Evolutionary conservation across 768 basidiomycete genomes (phyloP).

Genomic region (Calocera cornea): DNA sequence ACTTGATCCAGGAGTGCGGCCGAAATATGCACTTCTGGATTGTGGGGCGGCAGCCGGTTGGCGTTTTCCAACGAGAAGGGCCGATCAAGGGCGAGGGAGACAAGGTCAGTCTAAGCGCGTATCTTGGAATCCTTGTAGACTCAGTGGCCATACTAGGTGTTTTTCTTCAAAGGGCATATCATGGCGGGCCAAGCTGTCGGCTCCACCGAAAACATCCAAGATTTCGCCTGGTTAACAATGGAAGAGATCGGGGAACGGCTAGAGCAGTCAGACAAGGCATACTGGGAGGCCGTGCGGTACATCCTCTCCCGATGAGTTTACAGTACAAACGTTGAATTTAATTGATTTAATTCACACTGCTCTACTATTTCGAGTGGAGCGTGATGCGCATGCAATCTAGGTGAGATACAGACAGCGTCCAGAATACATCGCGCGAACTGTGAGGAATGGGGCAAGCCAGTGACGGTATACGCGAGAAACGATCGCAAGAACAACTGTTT

Average conservation of each 20-base stretch:
- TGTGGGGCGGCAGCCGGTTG: conserved; percentile 80
- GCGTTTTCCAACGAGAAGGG: conserved; percentile 46
- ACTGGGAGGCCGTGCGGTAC: background rate
- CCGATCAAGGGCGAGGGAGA: conserved; percentile 10
- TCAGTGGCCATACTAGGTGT: conserved; percentile 41
- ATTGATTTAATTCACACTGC: background rate
- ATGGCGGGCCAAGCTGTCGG: conserved; percentile 65
- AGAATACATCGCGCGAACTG: background rate
- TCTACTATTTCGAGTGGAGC: background rate
- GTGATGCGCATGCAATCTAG: background rate
- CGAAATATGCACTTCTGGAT: conserved; percentile 85
- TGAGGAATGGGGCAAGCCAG: background rate
- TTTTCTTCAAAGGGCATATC: conserved; percentile 91
- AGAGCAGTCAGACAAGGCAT: conserved; percentile 22
- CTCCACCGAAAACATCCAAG: conserved; percentile 43
- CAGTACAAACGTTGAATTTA: background rate
- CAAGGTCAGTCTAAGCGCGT: conserved; percentile 9
- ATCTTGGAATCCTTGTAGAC: too few relatives aligned
- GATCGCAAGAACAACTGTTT: background rate
- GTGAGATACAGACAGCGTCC: background rate
- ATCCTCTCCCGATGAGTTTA: background rate
- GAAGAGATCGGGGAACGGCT: conserved; percentile 68
- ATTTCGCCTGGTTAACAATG: conserved; percentile 91
- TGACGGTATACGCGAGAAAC: background rate
- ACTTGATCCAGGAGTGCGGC: conserved; percentile 60